These are phyloP conservation scores for Hypholoma sublateritium DNA, from an alignment of 768 basidiomycete species.

Conservation along the genomic window DNA sequence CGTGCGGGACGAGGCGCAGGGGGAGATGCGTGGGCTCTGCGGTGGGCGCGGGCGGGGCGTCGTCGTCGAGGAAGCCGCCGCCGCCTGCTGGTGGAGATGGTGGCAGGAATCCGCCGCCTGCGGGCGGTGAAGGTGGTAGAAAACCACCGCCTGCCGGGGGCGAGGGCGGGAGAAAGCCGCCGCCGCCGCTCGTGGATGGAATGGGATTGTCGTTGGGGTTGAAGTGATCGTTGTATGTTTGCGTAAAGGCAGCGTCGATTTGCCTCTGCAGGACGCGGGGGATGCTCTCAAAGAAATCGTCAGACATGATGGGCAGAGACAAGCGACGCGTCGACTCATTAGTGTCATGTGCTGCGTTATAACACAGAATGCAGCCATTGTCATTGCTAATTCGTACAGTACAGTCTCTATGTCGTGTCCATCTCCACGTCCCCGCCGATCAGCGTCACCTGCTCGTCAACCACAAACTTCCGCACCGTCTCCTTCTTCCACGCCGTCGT, in stretches of 20 bases:
- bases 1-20: constrained; percentile 56
- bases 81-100: not conserved
- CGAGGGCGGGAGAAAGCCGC: not conserved
- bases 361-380: too few relatives aligned
- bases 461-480: constrained; percentile 67
- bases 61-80: constrained; percentile 13
- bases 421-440: constrained; percentile 54
- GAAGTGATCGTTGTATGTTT: not conserved
- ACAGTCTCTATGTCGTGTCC: constrained; percentile 63
- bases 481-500: constrained; percentile 91
- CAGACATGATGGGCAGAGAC: not conserved
- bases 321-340: not conserved
- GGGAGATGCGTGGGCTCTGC: constrained; percentile 40
- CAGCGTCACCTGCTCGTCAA: constrained; percentile 65
- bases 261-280: not conserved
- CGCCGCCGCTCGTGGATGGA: not conserved
- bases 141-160: not conserved
- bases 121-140: not conserved
- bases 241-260: constrained; percentile 2
- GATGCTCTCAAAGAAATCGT: not conserved
- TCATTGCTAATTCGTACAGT: not conserved
- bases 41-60: constrained; percentile 8
- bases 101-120: not conserved
- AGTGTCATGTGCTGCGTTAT: too few relatives aligned
- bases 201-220: not conserved